Evolutionary conservation across 305 asterid species (phyloP), one percentile per base, ranked within the genome.

Genomic region (Striga hermonthica): DNA sequence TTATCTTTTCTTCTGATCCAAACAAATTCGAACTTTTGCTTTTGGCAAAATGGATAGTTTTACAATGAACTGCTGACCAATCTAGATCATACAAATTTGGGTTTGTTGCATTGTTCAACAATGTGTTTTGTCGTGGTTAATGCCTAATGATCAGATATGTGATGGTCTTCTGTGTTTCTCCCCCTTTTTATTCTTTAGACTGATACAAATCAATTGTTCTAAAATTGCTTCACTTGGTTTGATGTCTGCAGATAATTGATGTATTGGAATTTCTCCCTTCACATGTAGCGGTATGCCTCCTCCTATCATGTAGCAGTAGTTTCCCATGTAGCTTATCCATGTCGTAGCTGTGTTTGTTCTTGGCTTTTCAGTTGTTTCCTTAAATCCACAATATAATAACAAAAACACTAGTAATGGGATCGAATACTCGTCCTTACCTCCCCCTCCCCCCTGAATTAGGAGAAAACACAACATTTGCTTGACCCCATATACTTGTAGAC

Each of bases 201-300:
- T 49, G 11, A 38, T 59, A 22, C 39, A 66, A 43, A 14, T 69
- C 57, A 34, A 36, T 14, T 14, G n/a, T 37, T 70, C 44, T 64
- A 39, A 11, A 55, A 68, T 61, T 59, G 36, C 62, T 69, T 44
- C 64, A 47, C 63, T 47, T 35, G 64, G 55, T 70, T 80, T n/a
- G n/a, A n/a, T n/a, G n/a, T 47, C 76, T 86, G 88, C 97, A 92
- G 97, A 84, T 92, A 71, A 74, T 92, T 82, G 96, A 92, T 62
- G 98, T 89, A 64, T 80, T 92, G 83, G 93, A 92, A 52, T 92
- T 89, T 73, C 74, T 81, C 76, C 98, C 98, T 48, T 81, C 98
- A 67, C 98, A 92, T 73, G 83, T 92, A 37, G 90, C 84, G 97
- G 98, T 92, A 84, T 62, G 78, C 35, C 71, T 57, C 74, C 52